Evolutionary conservation across 129 eudicot genomes (phyloP).

Genomic region (Pulicaria dysenterica): DNA sequence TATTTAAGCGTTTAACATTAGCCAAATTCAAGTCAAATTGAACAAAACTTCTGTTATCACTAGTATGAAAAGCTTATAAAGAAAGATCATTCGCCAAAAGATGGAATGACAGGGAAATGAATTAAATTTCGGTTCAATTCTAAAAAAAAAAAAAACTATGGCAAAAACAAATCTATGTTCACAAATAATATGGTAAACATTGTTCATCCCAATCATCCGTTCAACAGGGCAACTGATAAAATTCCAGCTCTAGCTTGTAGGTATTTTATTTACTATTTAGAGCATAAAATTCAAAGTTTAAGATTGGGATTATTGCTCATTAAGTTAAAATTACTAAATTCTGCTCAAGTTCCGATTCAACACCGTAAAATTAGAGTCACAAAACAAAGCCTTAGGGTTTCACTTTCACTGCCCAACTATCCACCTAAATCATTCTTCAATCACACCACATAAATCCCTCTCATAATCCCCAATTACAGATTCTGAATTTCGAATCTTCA

Average conservation of each 20-base stretch:
- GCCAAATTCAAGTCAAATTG: too few relatives aligned
- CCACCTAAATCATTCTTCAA: conserved; percentile 17
- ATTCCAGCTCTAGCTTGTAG: conserved; percentile 2
- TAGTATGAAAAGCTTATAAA: neutral
- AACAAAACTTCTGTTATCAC: neutral
- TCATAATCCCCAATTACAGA: neutral
- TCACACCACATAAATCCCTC: conserved; percentile 15
- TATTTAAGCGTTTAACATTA: too few relatives aligned
- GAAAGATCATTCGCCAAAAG: neutral
- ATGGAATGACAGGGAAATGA: neutral
- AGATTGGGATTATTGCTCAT: neutral
- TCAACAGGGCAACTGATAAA: neutral
- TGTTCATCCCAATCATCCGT: neutral
- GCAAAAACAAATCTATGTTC: conserved; percentile 18
- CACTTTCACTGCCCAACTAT: conserved; percentile 6
- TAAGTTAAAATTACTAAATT: neutral
- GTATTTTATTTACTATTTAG: neutral
- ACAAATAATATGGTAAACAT: neutral
- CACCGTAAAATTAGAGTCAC: neutral
- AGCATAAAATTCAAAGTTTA: conserved; percentile 9
- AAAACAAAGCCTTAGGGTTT: conserved; percentile 18
- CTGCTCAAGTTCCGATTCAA: neutral
- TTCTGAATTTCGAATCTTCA: neutral
- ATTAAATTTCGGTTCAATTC: neutral
- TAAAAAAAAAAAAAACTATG: neutral